A percentile compares a stretch with the other conserved stretches of the same genome.
Conservation (phyloP, 139 green algal genomes). For the Picochlorum sp. region DNA sequence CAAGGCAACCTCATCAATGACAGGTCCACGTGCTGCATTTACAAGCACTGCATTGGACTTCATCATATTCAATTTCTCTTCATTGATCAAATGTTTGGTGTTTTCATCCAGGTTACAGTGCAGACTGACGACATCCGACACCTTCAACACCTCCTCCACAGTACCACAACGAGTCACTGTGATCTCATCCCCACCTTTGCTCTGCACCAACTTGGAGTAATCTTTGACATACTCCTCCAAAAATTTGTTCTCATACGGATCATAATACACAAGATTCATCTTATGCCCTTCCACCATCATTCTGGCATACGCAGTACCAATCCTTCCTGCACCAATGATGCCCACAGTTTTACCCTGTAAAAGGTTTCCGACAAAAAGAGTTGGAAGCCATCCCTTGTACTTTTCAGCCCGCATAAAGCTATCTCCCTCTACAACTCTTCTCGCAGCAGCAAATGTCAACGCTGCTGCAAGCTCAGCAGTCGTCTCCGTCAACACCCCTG, state of each 20-base stretch:
- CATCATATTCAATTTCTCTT: slow-evolving; percentile 82
- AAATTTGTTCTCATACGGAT: slow-evolving; percentile 83
- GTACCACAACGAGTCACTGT: slow-evolving; percentile 59
- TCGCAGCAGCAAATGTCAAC: slow-evolving; percentile 84
- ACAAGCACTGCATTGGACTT: slow-evolving; percentile 89
- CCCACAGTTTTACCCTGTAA: slow-evolving; percentile 87
- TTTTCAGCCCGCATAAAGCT: slow-evolving; percentile 89
- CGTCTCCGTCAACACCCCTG: slow-evolving; percentile 90
- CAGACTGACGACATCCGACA: slow-evolving; percentile 80
- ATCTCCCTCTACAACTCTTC: slow-evolving; percentile 88
- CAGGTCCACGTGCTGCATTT: slow-evolving; percentile 83
- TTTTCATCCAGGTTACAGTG: slow-evolving; percentile 88
- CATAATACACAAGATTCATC: slow-evolving; percentile 96
- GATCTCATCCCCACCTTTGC: slow-evolving; percentile 62
- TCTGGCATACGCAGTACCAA: slow-evolving; percentile 86
- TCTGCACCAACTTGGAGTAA: slow-evolving; percentile 79
- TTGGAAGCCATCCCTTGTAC: slow-evolving; percentile 95
- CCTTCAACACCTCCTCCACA: slow-evolving; percentile 85
- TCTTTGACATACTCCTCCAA: slow-evolving; percentile 60
- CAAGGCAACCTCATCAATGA: slow-evolving; percentile 88
- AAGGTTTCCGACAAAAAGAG: slow-evolving; percentile 83
- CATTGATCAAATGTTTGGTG: slow-evolving; percentile 93
- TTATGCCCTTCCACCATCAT: slow-evolving; percentile 99
- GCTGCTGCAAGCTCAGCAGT: slow-evolving; percentile 93
- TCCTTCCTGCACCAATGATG: slow-evolving; percentile 91